Evolutionary conservation across 1,139 yeast species (phyloP).

Genomic region (Geotrichum australiense): DNA sequence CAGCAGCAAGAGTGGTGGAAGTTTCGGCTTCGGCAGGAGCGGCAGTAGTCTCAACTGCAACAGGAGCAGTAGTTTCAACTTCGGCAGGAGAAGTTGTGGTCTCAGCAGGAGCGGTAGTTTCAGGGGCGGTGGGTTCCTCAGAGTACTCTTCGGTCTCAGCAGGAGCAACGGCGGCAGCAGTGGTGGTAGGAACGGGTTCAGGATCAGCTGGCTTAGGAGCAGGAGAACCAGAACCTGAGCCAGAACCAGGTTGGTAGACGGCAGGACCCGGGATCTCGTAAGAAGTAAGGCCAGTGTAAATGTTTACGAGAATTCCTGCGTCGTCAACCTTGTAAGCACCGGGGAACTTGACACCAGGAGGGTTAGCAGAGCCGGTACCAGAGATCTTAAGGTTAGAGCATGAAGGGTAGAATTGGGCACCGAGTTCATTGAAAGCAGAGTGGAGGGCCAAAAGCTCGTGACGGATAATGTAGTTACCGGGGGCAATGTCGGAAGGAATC

Average conservation of each 20-base stretch:
- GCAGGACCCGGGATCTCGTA: conserved; percentile 17
- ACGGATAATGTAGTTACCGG: conserved; percentile 18
- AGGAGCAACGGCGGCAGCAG: not conserved
- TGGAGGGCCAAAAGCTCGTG: conserved; percentile 18
- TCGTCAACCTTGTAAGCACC: conserved; percentile 18
- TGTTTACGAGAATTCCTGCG: conserved; percentile 17
- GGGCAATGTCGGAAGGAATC: conserved; percentile 14
- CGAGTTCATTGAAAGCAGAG: conserved; percentile 2
- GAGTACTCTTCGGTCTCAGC: too few relatives aligned
- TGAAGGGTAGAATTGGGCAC: conserved; percentile 18
- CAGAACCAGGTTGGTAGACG: conserved; percentile 11
- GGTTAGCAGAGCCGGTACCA: conserved; percentile 17
- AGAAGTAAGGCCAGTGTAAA: conserved; percentile 13
- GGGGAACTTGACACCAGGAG: conserved; percentile 19
- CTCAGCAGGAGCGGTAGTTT: too few relatives aligned
- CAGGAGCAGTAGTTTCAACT: not conserved
- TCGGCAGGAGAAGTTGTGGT: too few relatives aligned
- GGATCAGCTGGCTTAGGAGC: too few relatives aligned
- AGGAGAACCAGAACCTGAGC: conserved; percentile 7
- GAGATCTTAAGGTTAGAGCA: conserved; percentile 17
- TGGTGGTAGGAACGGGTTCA: conserved; percentile 7
- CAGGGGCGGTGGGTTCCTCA: conserved; percentile 3
- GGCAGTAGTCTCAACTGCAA: not conserved
- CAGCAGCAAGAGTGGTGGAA: not conserved
- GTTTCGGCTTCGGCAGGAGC: not conserved